Conservation (phyloP, 225 moss, liverwort and hornwort species). For the Straminergon stramineum region DNA sequence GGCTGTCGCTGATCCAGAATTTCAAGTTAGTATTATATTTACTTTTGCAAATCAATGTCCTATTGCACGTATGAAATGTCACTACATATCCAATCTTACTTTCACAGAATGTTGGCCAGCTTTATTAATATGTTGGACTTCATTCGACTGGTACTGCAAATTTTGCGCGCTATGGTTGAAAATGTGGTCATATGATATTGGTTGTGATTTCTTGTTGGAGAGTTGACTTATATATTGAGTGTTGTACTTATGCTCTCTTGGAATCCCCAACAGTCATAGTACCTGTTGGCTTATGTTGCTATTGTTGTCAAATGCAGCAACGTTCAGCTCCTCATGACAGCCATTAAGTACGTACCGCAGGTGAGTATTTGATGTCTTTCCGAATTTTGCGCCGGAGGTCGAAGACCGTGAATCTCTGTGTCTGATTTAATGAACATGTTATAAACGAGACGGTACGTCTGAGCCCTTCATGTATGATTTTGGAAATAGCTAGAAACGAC, state of each 20-base stretch:
- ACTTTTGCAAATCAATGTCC: background rate
- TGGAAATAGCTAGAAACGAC: background rate
- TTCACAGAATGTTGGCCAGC: background rate
- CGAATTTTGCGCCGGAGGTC: background rate
- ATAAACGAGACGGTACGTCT: background rate
- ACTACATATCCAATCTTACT: background rate
- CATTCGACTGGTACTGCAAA: background rate
- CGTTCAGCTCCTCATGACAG: slow-evolving; percentile 80
- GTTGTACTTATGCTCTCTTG: background rate
- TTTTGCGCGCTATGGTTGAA: background rate
- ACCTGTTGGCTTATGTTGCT: background rate
- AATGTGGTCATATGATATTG: background rate
- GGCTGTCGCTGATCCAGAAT: slow-evolving; percentile 67
- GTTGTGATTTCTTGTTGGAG: background rate
- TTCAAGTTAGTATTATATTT: slow-evolving; percentile 62
- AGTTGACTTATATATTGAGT: background rate
- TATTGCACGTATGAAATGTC: background rate
- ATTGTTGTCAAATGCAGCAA: slow-evolving; percentile 46
- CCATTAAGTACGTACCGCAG: slow-evolving; percentile 94
- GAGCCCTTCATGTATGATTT: background rate
- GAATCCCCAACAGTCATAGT: background rate
- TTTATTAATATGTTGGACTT: background rate
- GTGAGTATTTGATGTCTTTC: slow-evolving; percentile 17
- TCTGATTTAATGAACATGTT: background rate
- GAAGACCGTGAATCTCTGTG: background rate